Evolutionary conservation across 1,139 yeast species (phyloP).

Genomic region (Pichia sp.): DNA sequence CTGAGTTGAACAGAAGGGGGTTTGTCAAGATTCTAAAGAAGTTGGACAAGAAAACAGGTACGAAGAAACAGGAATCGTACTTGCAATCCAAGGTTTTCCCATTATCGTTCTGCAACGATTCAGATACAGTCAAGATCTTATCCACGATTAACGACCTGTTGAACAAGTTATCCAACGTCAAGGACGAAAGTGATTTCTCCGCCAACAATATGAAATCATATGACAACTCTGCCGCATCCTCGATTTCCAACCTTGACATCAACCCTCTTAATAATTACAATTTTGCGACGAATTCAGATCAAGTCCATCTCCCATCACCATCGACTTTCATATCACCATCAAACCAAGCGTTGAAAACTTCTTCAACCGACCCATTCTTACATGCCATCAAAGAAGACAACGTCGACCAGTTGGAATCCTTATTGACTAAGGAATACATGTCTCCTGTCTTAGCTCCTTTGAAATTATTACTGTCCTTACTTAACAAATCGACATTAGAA

Average conservation of each 20-base stretch:
- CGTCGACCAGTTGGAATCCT: conserved; percentile 39
- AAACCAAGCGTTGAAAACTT: conserved; percentile 11
- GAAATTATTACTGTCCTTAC: conserved; percentile 50
- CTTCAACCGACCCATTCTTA: conserved; percentile 33
- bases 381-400: conserved; percentile 46
- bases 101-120: conserved; percentile 73
- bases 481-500: conserved; percentile 61
- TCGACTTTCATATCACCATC: not conserved
- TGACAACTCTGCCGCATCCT: conserved; percentile 21
- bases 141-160: conserved; percentile 55
- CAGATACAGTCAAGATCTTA: conserved; percentile 55
- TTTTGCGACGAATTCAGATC: not conserved
- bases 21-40: conserved; percentile 87
- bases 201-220: conserved; percentile 10
- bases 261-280: conserved; percentile 6
- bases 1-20: conserved; percentile 90
- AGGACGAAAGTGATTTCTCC: not conserved
- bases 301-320: not conserved
- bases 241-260: conserved; percentile 26
- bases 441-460: conserved; percentile 39
- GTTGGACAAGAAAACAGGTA: conserved; percentile 82
- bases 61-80: conserved; percentile 64
- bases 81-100: conserved; percentile 70
- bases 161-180: conserved; percentile 34
- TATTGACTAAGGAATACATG: conserved; percentile 40